phyloP scores from a whole-genome alignment of 2,329 filamentous ascomycete genomes.

The Cercospora citrullina region DNA sequence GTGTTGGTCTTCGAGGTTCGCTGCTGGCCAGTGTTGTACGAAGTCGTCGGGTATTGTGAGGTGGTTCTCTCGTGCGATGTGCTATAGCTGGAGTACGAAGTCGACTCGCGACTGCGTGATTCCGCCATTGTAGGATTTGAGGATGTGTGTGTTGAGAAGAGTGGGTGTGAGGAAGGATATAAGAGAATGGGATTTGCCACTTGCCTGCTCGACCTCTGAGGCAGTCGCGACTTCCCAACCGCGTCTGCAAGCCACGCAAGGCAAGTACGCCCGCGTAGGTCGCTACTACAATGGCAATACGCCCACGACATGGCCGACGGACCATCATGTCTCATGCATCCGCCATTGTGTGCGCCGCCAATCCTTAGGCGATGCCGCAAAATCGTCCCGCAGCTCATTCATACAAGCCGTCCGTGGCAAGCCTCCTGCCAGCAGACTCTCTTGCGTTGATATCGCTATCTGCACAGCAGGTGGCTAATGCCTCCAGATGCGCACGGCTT shows the following conservation, averaged over 20 bases:
- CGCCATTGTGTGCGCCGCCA: background rate
- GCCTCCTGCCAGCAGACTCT: background rate
- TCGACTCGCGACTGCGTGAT: constrained; percentile 9
- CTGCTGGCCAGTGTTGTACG: constrained; percentile 3
- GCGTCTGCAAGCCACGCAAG: background rate
- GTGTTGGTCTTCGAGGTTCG: background rate
- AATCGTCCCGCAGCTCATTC: background rate
- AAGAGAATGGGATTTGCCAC: background rate
- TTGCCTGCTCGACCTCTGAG: background rate
- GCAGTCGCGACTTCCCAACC: background rate
- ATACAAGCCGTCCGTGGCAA: no score
- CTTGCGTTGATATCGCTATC: background rate
- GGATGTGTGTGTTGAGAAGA: background rate
- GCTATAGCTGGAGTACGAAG: constrained; percentile 10
- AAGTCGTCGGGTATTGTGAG: background rate
- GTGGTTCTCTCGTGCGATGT: background rate
- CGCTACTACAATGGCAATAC: background rate
- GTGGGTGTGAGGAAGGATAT: background rate
- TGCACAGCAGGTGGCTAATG: constrained; percentile 45
- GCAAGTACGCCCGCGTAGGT: background rate
- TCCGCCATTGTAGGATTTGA: background rate
- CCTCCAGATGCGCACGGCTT: constrained; percentile 66
- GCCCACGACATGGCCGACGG: background rate
- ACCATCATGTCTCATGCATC: background rate
- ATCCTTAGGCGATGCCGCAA: background rate